phyloP scores from a whole-genome alignment of 495 filamentous ascomycete species.

The Podospora pseudopauciseta region DNA sequence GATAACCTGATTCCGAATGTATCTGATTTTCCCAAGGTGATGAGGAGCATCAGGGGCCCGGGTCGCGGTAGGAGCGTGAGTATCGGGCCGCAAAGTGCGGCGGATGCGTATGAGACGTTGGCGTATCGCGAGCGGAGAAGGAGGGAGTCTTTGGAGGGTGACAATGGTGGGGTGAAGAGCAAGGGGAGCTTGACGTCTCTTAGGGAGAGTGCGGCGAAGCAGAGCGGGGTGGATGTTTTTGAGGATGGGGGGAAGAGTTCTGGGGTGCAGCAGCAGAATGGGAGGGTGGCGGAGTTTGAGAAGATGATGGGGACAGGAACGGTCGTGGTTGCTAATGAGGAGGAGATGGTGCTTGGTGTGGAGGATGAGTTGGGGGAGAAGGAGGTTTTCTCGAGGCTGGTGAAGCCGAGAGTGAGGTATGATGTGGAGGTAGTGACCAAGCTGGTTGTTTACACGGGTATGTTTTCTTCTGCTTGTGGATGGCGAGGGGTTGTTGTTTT shows the following conservation, averaged over 20 bases:
- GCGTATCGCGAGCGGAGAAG: slow-evolving; percentile 84
- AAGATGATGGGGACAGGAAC: slow-evolving; percentile 63
- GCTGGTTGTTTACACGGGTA: slow-evolving; percentile 90
- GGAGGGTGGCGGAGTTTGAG: slow-evolving; percentile 57
- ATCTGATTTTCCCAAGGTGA: slow-evolving; percentile 73
- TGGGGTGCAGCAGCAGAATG: slow-evolving; percentile 24
- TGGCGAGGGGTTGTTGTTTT: not conserved
- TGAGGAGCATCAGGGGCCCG: slow-evolving; percentile 76
- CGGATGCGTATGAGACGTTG: slow-evolving; percentile 92
- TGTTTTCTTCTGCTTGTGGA: not conserved
- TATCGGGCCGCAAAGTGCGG: slow-evolving; percentile 89
- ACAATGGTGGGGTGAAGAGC: slow-evolving; percentile 20
- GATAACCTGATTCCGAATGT: slow-evolving; percentile 85
- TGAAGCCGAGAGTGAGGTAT: slow-evolving; percentile 86
- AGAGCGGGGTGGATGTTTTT: slow-evolving; percentile 12
- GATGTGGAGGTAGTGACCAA: slow-evolving; percentile 98
- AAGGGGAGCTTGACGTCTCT: slow-evolving; percentile 27
- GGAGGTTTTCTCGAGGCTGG: slow-evolving; percentile 79
- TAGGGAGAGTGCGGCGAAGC: slow-evolving; percentile 22
- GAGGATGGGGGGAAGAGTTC: slow-evolving; percentile 28
- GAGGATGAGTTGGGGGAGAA: slow-evolving; percentile 59
- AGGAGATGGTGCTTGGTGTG: slow-evolving; percentile 35
- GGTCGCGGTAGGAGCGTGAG: slow-evolving; percentile 75
- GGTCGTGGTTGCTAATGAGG: slow-evolving; percentile 18
- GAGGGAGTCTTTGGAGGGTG: slow-evolving; percentile 61